Conservation (phyloP, 805 yeast species). For the Candida easanensis region DNA sequence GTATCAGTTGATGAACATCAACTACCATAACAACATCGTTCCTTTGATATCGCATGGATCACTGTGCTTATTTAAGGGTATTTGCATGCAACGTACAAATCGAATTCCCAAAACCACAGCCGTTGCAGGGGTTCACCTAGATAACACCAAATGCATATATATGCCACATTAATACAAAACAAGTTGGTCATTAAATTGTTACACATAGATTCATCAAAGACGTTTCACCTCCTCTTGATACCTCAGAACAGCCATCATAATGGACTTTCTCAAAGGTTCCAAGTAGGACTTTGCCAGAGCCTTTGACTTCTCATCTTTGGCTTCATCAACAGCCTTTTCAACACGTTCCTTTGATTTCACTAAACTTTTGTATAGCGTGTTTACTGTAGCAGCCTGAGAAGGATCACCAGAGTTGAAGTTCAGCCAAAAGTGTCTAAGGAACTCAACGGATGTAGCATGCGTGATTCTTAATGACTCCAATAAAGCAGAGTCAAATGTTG, state of each 20-base stretch:
- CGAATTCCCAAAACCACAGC: too few relatives aligned
- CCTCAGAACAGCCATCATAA: conserved; percentile 43
- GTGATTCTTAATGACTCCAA: conserved; percentile 54
- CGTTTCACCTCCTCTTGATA: conserved; percentile 35
- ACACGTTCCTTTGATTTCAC: conserved; percentile 46
- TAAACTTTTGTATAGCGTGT: conserved; percentile 46
- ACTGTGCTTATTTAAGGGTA: too few relatives aligned
- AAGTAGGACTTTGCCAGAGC: conserved; percentile 33
- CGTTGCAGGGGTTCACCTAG: too few relatives aligned
- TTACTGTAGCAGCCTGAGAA: conserved; percentile 40
- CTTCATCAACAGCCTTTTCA: conserved; percentile 32
- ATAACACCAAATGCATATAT: too few relatives aligned
- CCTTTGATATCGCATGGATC: too few relatives aligned
- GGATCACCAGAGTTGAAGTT: conserved; percentile 52
- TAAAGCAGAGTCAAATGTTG: conserved; percentile 33
- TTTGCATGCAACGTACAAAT: too few relatives aligned
- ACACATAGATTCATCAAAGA: neutral
- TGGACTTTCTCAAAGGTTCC: conserved; percentile 42
- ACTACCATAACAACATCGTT: too few relatives aligned
- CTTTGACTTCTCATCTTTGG: conserved; percentile 29
- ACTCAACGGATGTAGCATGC: conserved; percentile 74
- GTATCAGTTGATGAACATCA: conserved; percentile 8
- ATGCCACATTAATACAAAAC: too few relatives aligned
- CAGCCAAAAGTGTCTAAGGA: conserved; percentile 71
- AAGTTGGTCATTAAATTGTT: too few relatives aligned